phyloP scores from a whole-genome alignment of 331 rosid species.

The Rosa hybrid region DNA sequence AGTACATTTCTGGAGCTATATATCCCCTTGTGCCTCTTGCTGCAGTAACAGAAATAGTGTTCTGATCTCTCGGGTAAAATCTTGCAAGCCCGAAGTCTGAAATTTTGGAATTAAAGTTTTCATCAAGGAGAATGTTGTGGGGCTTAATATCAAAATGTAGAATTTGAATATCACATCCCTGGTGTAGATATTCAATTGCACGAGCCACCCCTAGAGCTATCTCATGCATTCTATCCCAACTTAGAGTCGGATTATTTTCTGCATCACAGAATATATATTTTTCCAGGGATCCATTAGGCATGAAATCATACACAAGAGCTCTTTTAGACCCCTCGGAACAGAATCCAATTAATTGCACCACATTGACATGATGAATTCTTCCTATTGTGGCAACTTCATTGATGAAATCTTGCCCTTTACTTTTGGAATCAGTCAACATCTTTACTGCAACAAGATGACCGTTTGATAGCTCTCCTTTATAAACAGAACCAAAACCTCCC shows the following conservation, averaged over 20 bases:
- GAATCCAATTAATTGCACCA: slow-evolving; percentile 13
- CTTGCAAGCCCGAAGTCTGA: no score
- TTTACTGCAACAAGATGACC: slow-evolving; percentile 17
- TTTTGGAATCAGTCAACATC: slow-evolving; percentile 16
- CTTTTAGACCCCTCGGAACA: neutral
- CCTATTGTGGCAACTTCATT: slow-evolving; percentile 11
- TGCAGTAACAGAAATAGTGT: no score
- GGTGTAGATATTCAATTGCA: slow-evolving; percentile 6
- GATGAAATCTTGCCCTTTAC: slow-evolving; percentile 10
- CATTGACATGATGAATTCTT: slow-evolving; percentile 20
- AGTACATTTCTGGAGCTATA: no score
- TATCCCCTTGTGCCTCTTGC: no score
- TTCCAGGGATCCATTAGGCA: slow-evolving; percentile 17
- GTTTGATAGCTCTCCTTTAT: slow-evolving; percentile 3
- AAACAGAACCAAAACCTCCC: slow-evolving; percentile 16
- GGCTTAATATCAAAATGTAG: slow-evolving; percentile 16
- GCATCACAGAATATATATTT: neutral
- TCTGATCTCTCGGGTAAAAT: no score
- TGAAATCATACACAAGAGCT: slow-evolving; percentile 15
- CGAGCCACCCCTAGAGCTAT: slow-evolving; percentile 5
- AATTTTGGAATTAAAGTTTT: no score
- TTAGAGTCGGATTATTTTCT: neutral
- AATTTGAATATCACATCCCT: slow-evolving; percentile 13
- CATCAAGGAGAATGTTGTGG: no score
- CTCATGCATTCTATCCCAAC: slow-evolving; percentile 4